Base-by-base conservation (phyloP, 2,329 filamentous ascomycete genomes). In the Talaromyces sp. region DNA sequence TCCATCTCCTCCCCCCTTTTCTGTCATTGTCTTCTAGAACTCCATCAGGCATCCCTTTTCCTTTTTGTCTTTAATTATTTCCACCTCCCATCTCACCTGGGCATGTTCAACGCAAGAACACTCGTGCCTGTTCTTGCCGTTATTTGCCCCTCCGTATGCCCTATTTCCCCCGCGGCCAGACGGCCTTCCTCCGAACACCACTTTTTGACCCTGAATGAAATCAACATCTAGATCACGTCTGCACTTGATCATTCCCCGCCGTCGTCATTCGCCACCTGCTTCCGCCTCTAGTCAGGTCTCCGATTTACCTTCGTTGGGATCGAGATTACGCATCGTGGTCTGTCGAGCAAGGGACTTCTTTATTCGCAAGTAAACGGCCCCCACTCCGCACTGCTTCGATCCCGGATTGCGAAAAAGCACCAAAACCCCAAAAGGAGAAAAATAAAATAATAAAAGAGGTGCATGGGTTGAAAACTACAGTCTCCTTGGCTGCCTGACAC, bases 261-360 rank as follows among this genome's bases (percentile, higher is more conserved):
- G 27, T 46, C n/a, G 46, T 27, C 19, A 27, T 31, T 50, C 54
- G 24, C 41, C 43, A 21, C 67, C 69, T 61, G 64, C 69, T 31
- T 65, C 68, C 19, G 38, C 6, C 17, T 21, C 55, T 19, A n/a
- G 50, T 12, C 55, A 38, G 46, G 51, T 43, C 50, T 51, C 50
- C 26, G 55, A 58, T 35, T 31, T 55, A 24, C 54, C 67, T 56
- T 67, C 69, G 54, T 63, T 68, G 61, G 69, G 69, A 57, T 68
- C 65, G 60, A 68, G 69, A 64, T 66, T 72, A 35, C 69, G 70
- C 53, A 62, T 69, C 55, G 63, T 75, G 32, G 66, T 73, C 60
- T 72, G 71, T 65, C 72, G 71, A 70, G 69, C 71, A 63, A 72
- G 69, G 63, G 67, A 67, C 64, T 60, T 71, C 43, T 69, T 75